Evolutionary conservation across 352 stramenopile genomes (phyloP).

Genomic region (Phytopythium boreale): DNA sequence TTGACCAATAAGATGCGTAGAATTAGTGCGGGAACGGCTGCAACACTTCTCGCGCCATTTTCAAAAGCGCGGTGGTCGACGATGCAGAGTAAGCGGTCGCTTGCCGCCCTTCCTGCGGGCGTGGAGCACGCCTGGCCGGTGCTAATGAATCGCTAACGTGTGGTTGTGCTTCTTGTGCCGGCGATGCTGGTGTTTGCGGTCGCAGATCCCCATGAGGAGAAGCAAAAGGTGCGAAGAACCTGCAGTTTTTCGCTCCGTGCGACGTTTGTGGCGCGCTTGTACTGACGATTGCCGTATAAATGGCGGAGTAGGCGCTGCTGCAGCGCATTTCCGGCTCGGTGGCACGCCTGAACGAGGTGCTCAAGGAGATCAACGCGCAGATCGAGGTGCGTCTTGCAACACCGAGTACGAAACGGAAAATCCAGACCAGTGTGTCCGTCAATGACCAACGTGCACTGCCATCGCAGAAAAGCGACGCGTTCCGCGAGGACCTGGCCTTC

Average conservation of each 20-base stretch:
- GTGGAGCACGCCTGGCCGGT: neutral
- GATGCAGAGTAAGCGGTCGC: slow-evolving; percentile 5
- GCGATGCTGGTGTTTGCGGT: neutral
- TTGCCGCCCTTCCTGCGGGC: neutral
- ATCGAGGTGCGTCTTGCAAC: slow-evolving; percentile 51
- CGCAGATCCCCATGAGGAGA: slow-evolving; percentile 83
- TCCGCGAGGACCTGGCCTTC: slow-evolving; percentile 65
- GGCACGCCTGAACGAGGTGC: slow-evolving; percentile 69
- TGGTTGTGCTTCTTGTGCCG: neutral
- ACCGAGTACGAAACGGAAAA: too few species aligned
- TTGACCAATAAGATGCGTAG: slow-evolving; percentile 3
- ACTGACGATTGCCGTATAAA: neutral
- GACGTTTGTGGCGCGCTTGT: neutral
- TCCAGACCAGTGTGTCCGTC: neutral
- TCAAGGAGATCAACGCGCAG: slow-evolving; percentile 85
- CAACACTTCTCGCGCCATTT: slow-evolving; percentile 1
- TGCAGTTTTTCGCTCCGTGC: neutral
- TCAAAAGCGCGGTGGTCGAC: neutral
- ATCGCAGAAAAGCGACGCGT: slow-evolving; percentile 68
- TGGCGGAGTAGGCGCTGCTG: slow-evolving; percentile 42
- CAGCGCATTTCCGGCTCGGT: slow-evolving; percentile 79
- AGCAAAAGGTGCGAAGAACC: slow-evolving; percentile 56
- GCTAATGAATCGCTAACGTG: neutral
- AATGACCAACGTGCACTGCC: neutral
- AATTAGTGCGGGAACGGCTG: neutral